Conservation (phyloP, 352 stramenopile genomes). For the Globisporangium paddicum region DNA sequence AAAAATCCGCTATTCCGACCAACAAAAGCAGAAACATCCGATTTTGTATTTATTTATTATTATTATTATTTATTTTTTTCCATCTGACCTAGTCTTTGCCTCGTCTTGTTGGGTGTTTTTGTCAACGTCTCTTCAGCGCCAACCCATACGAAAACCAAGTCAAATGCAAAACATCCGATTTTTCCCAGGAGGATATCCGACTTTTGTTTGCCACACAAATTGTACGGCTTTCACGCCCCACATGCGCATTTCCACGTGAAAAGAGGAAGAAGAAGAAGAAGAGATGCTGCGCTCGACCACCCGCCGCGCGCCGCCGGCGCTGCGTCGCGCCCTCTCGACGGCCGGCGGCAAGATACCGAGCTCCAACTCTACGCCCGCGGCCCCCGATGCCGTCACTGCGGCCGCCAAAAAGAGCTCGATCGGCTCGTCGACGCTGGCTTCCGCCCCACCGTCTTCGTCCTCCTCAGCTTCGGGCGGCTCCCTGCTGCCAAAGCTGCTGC, state of each 20-base stretch:
- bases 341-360: neutral
- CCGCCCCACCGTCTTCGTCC: neutral
- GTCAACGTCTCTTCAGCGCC: no score
- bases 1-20: no score
- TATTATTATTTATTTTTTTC: no score
- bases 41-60: no score
- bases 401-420: conserved; percentile 12
- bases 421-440: neutral
- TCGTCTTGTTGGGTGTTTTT: no score
- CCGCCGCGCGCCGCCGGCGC: conserved; percentile 2
- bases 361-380: neutral
- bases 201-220: no score
- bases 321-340: conserved; percentile 6
- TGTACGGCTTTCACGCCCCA: neutral
- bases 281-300: conserved; percentile 6
- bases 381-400: conserved; percentile 5
- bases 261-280: no score
- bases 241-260: neutral
- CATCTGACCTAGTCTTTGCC: no score
- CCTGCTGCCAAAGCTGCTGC: conserved; percentile 41
- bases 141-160: no score
- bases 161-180: no score
- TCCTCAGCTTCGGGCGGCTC: conserved; percentile 26
- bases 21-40: no score
- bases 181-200: no score